phyloP scores from a whole-genome alignment of 495 filamentous ascomycete species.

The Cudoniella acicularis region DNA sequence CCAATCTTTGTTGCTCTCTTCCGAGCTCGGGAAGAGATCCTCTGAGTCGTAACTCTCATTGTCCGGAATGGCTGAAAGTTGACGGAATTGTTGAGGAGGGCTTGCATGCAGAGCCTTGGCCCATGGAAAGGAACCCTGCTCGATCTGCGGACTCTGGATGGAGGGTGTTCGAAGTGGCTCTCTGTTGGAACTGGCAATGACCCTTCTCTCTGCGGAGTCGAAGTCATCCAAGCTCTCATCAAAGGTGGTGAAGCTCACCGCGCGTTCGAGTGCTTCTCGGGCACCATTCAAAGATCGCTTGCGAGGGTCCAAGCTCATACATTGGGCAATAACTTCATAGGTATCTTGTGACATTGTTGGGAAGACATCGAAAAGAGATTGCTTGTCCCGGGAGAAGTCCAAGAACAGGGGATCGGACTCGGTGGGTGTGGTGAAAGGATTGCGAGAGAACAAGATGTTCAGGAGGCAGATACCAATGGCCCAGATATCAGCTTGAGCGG shows the following conservation, averaged over 20 bases:
- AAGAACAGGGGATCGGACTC: conserved; percentile 84
- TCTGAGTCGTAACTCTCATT: conserved; percentile 66
- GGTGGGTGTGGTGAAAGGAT: conserved; percentile 86
- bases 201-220: conserved; percentile 71
- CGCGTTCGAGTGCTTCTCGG: conserved; percentile 69
- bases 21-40: conserved; percentile 82
- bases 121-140: conserved; percentile 87
- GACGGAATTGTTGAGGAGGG: conserved; percentile 68
- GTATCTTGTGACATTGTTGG: conserved; percentile 98
- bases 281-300: conserved; percentile 80
- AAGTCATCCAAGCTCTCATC: conserved; percentile 91
- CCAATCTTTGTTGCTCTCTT: conserved; percentile 67
- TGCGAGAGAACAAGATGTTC: conserved; percentile 93
- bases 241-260: conserved; percentile 90
- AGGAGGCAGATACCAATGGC: conserved; percentile 92
- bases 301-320: conserved; percentile 82
- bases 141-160: conserved; percentile 80
- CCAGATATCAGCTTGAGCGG: conserved; percentile 93
- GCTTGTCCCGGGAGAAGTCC: conserved; percentile 87
- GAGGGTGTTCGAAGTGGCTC: conserved; percentile 96
- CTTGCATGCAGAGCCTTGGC: conserved; percentile 82
- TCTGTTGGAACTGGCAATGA: conserved; percentile 79
- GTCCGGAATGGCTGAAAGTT: conserved; percentile 74
- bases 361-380: conserved; percentile 97
- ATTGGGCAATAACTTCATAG: conserved; percentile 84